Base-by-base conservation (phyloP, 768 basidiomycete species). In the Grammothele lineata region DNA sequence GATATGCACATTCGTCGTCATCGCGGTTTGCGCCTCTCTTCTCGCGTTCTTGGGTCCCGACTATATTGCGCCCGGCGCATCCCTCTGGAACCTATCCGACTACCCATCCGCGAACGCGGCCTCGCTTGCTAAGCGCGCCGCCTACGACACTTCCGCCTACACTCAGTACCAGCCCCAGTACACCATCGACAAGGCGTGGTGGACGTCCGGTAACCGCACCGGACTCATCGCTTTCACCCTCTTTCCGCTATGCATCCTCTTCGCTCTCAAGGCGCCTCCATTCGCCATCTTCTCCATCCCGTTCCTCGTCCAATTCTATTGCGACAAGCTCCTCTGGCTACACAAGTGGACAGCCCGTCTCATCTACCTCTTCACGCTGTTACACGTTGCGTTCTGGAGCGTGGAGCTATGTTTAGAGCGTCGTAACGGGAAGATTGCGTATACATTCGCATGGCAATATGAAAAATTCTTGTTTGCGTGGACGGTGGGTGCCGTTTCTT, bases 171-270 rank as follows among this genome's bases (percentile, higher is more conserved):
- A 70, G 30, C 76, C 82, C 3, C 71, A 75, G 53, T 77, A 78
- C 60, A 83, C 80, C 15, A 83, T 90, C 47, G 54, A 59, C 37
- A 87, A 86, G 61, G 72, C 80, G 1, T 78, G 78, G 66, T 91
- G 88, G 88, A 81, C 84, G 0, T 72, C 78, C 1, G 81, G 78
- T n/a, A 75, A 72, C 15, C 67, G 87, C 25, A 74, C 77, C 17
- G 87, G 88, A 0, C 68, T 84, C 46, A 80, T 88, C 32, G 77
- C 85, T 1, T 89, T 87, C 57, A 77, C 84, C 2, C 71, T 88
- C 23, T 68, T 87, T 38, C 88, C 87, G 0, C 71, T 90, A 7
- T 81, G 78, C 45, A 68, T 88, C 48, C 70, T 86, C 12, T 73
- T 87, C 51, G 85, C 81, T 8, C 72, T 91, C 61, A 91, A 82